Evolutionary conservation across 1,284 basidiomycete genomes (phyloP).

Genomic region (Pyrrhoderma noxium): DNA sequence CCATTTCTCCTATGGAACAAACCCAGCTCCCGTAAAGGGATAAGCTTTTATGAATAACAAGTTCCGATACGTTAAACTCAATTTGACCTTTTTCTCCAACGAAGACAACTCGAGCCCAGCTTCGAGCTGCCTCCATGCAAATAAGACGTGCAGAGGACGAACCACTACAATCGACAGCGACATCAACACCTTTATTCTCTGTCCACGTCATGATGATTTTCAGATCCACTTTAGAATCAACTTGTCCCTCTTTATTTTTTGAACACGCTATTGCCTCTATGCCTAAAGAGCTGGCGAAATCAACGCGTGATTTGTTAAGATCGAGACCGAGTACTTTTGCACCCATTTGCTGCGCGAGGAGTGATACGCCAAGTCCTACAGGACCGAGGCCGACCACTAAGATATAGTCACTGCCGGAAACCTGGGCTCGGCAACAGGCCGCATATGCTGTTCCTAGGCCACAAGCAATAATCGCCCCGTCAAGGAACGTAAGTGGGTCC

Average conservation of each 20-base stretch:
- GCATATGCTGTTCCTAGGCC: slow-evolving; percentile 17
- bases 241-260: not conserved
- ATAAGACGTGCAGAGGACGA: slow-evolving; percentile 11
- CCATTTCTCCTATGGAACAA: slow-evolving; percentile 18
- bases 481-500: slow-evolving; percentile 15
- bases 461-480: slow-evolving; percentile 17
- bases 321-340: slow-evolving; percentile 17
- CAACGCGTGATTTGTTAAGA: slow-evolving; percentile 14
- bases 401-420: slow-evolving; percentile 15
- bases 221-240: slow-evolving; percentile 5
- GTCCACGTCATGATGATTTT: slow-evolving; percentile 6
- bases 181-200: slow-evolving; percentile 8
- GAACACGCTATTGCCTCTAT: slow-evolving; percentile 10
- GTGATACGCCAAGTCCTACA: slow-evolving; percentile 15
- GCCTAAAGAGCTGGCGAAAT: slow-evolving; percentile 10
- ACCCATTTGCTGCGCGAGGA: slow-evolving; percentile 15
- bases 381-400: slow-evolving; percentile 17
- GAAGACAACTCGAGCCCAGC: slow-evolving; percentile 17
- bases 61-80: slow-evolving; percentile 14
- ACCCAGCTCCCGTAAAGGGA: slow-evolving; percentile 17
- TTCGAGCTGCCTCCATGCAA: slow-evolving; percentile 10
- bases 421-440: slow-evolving; percentile 11
- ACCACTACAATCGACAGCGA: slow-evolving; percentile 17
- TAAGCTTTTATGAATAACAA: slow-evolving; percentile 18
- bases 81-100: slow-evolving; percentile 15